These are phyloP conservation scores for Globisporangium takayamanum DNA, from an alignment of 352 stramenopile species.

Conservation along the genomic window DNA sequence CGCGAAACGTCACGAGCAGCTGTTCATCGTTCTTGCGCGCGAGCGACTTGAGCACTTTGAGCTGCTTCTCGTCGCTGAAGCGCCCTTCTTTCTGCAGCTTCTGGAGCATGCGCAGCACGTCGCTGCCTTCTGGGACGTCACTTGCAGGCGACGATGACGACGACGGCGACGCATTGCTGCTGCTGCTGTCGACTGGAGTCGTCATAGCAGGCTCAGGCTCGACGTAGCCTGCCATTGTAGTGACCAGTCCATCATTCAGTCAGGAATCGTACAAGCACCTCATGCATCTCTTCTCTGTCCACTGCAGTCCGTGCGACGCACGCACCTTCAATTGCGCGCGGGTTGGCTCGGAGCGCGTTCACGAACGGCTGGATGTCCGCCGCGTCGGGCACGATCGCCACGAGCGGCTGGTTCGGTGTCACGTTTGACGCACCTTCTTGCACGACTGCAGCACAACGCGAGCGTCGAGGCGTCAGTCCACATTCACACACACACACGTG, in stretches of 20 bases:
- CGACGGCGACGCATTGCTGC: too few species aligned
- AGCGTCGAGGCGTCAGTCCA: too few species aligned
- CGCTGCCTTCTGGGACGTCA: conserved; percentile 33
- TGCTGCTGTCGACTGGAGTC: neutral
- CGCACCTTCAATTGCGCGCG: conserved; percentile 59
- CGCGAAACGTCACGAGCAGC: conserved; percentile 73
- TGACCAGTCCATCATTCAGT: neutral
- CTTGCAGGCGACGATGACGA: conserved; percentile 12
- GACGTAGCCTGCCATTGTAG: conserved; percentile 22
- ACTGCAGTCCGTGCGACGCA: too few species aligned
- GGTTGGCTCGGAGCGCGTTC: conserved; percentile 42
- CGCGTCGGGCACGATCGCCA: conserved; percentile 66
- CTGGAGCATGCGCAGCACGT: conserved; percentile 67
- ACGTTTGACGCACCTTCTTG: conserved; percentile 47
- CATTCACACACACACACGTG: conserved; percentile 2
- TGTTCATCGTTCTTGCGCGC: conserved; percentile 77
- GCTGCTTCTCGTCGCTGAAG: conserved; percentile 52
- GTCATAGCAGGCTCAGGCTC: conserved; percentile 17
- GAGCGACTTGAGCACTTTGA: conserved; percentile 82
- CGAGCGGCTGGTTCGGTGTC: conserved; percentile 56
- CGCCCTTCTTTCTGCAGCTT: conserved; percentile 78
- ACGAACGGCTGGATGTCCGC: conserved; percentile 60
- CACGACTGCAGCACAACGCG: conserved; percentile 36
- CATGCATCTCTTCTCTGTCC: neutral
- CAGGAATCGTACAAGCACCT: too few species aligned